phyloP scores from a whole-genome alignment of 1,139 yeast species.

The Kazachstania sp. region DNA sequence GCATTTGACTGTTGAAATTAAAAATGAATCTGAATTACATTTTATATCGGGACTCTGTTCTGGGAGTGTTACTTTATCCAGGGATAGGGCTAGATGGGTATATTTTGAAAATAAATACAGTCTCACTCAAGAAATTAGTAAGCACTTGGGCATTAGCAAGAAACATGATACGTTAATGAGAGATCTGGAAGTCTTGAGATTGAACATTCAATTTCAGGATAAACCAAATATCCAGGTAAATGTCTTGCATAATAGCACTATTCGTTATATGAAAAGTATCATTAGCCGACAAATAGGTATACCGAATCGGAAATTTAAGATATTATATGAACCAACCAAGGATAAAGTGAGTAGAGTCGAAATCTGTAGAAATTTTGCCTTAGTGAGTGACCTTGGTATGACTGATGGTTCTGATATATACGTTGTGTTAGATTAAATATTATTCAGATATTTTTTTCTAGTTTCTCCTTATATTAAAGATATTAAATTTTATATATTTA shows the following conservation, averaged over 20 bases:
- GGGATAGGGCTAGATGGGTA: slow-evolving; percentile 12
- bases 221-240: slow-evolving; percentile 2
- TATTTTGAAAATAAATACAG: slow-evolving; percentile 13
- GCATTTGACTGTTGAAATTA: slow-evolving; percentile 37
- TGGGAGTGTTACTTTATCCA: slow-evolving; percentile 29
- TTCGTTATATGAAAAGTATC: slow-evolving; percentile 20
- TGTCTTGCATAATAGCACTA: slow-evolving; percentile 13
- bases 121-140: slow-evolving; percentile 1
- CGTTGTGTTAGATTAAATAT: background rate
- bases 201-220: slow-evolving; percentile 12
- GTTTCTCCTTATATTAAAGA: background rate
- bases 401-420: background rate
- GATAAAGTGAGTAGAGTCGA: slow-evolving; percentile 7
- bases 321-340: slow-evolving; percentile 10
- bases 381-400: slow-evolving; percentile 10
- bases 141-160: background rate
- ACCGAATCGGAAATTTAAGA: slow-evolving; percentile 7
- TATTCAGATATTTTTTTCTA: background rate
- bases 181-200: slow-evolving; percentile 8
- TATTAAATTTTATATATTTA: background rate
- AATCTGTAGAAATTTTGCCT: slow-evolving; percentile 19
- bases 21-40: slow-evolving; percentile 59
- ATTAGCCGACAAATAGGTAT: slow-evolving; percentile 9
- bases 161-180: slow-evolving; percentile 4
- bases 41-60: slow-evolving; percentile 46